Base-by-base conservation (phyloP, 257 asterid genomes). In the Solanum medicagineum region DNA sequence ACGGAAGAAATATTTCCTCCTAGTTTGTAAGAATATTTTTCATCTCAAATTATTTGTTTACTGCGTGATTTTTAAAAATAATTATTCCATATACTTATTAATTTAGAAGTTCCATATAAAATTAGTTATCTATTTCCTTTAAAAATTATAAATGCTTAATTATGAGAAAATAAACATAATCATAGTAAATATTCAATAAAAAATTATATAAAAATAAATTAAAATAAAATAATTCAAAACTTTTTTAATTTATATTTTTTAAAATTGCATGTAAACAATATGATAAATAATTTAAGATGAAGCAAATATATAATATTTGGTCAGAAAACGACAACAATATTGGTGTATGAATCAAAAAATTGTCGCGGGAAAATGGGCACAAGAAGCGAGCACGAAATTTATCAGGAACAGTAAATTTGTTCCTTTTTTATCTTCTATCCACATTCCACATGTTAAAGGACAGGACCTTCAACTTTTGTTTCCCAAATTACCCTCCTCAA, bases 361-460 rank as follows among this genome's bases (percentile, higher is more conserved):
- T 42, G 32, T 44, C 32, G 60, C 85, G 77, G 85, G 74, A 81
- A 44, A 59, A 60, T 62, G 93, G 60, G 90, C 90, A 87, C 92
- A 88, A 87, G 75, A 90, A 88, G 92, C 91, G 86, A 89, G 89
- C 86, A 66, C 49, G 44, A 84, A 82, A 84, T 84, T 47, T 63
- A 75, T 85, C 86, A 55, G 47, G 83, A 2, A 17, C 86, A 42
- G 85, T 92, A 92, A 92, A 93, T 89, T 92, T 91, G 92, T 6
- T 19, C 40, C 15, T 51, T 54, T 11, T 70, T 40, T 14, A 44
- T 60, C 85, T 62, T 24, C 91, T 55, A 88, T 71, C 62, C 92
- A 89, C 95, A 90, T 91, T 71, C 62, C 92, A 89, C 95, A 90
- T 91, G 94, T 82, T 88, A 87, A 55, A 49, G 88, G 24, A 73